Base-by-base conservation (phyloP, 2,329 filamentous ascomycete species). In the Eutypa lata region DNA sequence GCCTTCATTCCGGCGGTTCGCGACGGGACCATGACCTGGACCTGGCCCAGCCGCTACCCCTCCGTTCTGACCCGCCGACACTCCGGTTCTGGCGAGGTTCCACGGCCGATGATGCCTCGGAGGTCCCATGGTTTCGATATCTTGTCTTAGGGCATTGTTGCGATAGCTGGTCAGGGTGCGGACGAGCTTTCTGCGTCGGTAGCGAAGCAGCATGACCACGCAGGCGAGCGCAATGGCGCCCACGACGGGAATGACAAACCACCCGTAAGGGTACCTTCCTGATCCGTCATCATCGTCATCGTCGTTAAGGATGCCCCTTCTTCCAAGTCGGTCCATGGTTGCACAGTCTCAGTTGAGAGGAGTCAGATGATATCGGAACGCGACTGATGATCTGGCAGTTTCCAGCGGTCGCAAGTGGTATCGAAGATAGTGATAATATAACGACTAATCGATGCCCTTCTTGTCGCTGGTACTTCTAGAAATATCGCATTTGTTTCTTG, bases 221-320 rank as follows among this genome's bases (percentile, higher is more conserved):
- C 60, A 46, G 31, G 60, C 60, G 48, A 66, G 60, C 21, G 14
- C 42, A 26, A 55, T 37, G 24, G 43, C 50, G 45, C 59, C 61
- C 38, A 67, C 54, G 24, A 68, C 49, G 19, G 66, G 64, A 21
- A 68, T 58, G 14, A 66, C 53, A 11, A 68, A 55, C 58, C 64
- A 68, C 46, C 55, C 53, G 35, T 61, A 63, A 31, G 59, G 60
- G 40, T 57, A 45, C 8, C 26, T n/a, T 43, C 7, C 21, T n/a
- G 26, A 18, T 22, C 3, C 18, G 6, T 35, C 48, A 42, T 43
- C 33, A 21, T 19, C 14, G 35, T 38, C 49, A 8, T 21, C 37
- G 18, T 21, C 38, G 18, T 10, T 14, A 35, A 43, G 44, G 38
- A 50, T 43, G 3, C 13, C 3, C 18, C 38, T 16, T 18, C 38